phyloP scores from a whole-genome alignment of 495 filamentous ascomycete species.

The Lepraria neglecta region DNA sequence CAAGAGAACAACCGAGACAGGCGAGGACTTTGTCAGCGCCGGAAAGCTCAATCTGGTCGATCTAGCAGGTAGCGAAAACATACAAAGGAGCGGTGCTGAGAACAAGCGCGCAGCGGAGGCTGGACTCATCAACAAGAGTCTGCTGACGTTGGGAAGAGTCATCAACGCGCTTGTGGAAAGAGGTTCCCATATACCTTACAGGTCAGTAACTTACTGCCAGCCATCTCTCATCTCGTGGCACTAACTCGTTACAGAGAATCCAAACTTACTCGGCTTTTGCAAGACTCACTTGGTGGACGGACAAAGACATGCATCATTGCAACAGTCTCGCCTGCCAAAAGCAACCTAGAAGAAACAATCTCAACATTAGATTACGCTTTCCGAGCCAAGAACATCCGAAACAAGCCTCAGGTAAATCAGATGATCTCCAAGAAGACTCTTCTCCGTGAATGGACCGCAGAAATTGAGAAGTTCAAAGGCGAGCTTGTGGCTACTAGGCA shows the following conservation, averaged over 20 bases:
- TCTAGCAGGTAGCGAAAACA: slow-evolving; percentile 94
- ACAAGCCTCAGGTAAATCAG: slow-evolving; percentile 93
- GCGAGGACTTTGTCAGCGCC: slow-evolving; percentile 85
- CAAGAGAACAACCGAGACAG: slow-evolving; percentile 71
- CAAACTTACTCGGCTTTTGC: slow-evolving; percentile 86
- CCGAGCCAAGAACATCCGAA: slow-evolving; percentile 94
- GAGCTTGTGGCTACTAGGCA: slow-evolving; percentile 90
- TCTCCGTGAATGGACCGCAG: slow-evolving; percentile 80
- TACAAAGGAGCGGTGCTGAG: slow-evolving; percentile 91
- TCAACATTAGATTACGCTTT: slow-evolving; percentile 97
- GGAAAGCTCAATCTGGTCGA: slow-evolving; percentile 96
- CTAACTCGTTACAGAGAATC: slow-evolving; percentile 57
- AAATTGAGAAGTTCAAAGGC: slow-evolving; percentile 89
- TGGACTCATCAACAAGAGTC: slow-evolving; percentile 94
- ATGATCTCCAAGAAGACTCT: slow-evolving; percentile 87
- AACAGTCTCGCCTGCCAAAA: slow-evolving; percentile 87
- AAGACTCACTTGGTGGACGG: slow-evolving; percentile 90
- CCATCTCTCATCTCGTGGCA: background rate
- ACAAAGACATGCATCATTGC: slow-evolving; percentile 99
- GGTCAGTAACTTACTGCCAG: slow-evolving; percentile 28
- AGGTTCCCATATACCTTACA: slow-evolving; percentile 85
- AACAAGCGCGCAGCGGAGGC: slow-evolving; percentile 96
- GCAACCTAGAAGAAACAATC: slow-evolving; percentile 94
- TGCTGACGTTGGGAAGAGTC: slow-evolving; percentile 88
- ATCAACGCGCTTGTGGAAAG: slow-evolving; percentile 97